These are phyloP conservation scores for Aspergillus eucalypticola DNA, from an alignment of 2,329 filamentous ascomycete genomes.

Conservation along the genomic window DNA sequence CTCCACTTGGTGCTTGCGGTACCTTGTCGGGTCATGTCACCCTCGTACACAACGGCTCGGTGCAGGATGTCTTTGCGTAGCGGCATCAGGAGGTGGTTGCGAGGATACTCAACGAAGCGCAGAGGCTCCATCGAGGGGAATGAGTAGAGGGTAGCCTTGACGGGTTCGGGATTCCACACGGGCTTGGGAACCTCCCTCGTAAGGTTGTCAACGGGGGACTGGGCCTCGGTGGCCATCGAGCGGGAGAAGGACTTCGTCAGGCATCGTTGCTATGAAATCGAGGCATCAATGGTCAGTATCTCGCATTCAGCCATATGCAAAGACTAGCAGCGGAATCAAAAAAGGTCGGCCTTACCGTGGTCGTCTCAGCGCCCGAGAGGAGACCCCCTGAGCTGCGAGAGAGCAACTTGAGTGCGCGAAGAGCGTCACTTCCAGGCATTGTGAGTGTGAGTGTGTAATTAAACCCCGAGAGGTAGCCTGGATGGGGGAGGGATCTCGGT, in stretches of 20 bases:
- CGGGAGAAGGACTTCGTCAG: slow-evolving; percentile 41
- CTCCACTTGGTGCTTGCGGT: slow-evolving; percentile 82
- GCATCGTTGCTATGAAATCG: slow-evolving; percentile 42
- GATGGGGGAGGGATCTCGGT: background rate
- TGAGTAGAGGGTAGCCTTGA: slow-evolving; percentile 81
- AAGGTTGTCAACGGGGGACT: slow-evolving; percentile 29
- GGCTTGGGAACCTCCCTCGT: slow-evolving; percentile 31
- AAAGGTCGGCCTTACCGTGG: slow-evolving; percentile 35
- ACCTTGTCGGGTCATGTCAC: slow-evolving; percentile 81
- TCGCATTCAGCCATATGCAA: background rate
- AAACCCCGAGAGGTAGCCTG: background rate
- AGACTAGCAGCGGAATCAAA: background rate
- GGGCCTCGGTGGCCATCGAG: slow-evolving; percentile 53
- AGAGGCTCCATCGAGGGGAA: slow-evolving; percentile 88
- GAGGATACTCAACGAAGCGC: slow-evolving; percentile 73
- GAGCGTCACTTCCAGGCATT: slow-evolving; percentile 40
- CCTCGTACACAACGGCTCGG: slow-evolving; percentile 88
- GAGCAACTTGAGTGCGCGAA: slow-evolving; percentile 41
- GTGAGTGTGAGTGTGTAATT: slow-evolving; percentile 8
- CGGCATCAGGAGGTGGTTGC: slow-evolving; percentile 81
- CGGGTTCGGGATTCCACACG: slow-evolving; percentile 54
- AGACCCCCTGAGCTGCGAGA: slow-evolving; percentile 39
- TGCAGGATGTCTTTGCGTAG: slow-evolving; percentile 90
- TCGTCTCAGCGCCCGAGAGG: slow-evolving; percentile 35
- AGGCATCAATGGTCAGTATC: slow-evolving; percentile 5